These are phyloP conservation scores for Apiospora aurea DNA, from an alignment of 2,329 filamentous ascomycete species.

Conservation along the genomic window DNA sequence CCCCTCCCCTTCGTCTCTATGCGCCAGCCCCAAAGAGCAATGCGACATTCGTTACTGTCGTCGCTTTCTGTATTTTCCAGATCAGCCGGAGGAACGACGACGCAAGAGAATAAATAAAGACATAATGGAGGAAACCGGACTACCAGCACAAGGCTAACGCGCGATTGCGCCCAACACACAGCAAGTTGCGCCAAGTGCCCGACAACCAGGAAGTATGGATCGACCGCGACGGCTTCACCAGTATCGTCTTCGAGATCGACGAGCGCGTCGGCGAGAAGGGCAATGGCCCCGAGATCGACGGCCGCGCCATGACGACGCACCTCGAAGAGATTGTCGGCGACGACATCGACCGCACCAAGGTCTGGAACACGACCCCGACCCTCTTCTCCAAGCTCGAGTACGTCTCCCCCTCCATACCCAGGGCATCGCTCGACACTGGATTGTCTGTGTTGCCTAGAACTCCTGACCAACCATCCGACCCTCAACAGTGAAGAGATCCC, in stretches of 20 bases:
- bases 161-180: conserved; percentile 41
- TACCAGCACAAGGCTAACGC: not conserved
- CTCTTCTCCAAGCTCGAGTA: conserved; percentile 63
- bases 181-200: conserved; percentile 76
- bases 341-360: conserved; percentile 68
- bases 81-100: not conserved
- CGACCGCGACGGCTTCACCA: conserved; percentile 82
- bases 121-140: not conserved
- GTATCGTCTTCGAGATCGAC: conserved; percentile 88
- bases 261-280: conserved; percentile 73
- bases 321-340: conserved; percentile 73
- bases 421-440: not conserved
- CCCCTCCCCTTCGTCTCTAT: not conserved
- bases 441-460: not conserved
- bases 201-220: conserved; percentile 95
- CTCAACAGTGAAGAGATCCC: conserved; percentile 57
- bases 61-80: not conserved
- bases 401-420: conserved; percentile 32
- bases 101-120: not conserved
- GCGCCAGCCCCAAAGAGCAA: not conserved
- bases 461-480: conserved; percentile 11
- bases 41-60: conserved; percentile 20
- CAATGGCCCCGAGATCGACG: conserved; percentile 66
- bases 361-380: conserved; percentile 70
- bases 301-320: conserved; percentile 73